Evolutionary conservation across 2,329 filamentous ascomycete genomes (phyloP).

Genomic region (Cercospora sesami): DNA sequence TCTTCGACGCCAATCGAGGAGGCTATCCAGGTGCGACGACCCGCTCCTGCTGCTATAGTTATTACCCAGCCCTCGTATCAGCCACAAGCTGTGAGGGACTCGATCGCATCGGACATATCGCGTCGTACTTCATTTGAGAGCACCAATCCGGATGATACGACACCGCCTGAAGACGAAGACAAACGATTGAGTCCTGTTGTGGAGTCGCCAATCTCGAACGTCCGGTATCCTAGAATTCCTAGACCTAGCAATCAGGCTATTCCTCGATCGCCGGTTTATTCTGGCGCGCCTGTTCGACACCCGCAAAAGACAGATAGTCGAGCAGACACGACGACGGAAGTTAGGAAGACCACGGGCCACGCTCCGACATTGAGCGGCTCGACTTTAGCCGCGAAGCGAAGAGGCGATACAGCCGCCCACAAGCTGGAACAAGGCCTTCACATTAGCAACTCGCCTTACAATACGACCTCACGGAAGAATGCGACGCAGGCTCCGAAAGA

Average conservation of each 20-base stretch:
- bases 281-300: background rate
- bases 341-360: constrained; percentile 14
- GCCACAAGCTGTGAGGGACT: constrained; percentile 27
- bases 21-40: constrained; percentile 27
- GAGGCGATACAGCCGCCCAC: constrained; percentile 39
- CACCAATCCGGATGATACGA: constrained; percentile 47
- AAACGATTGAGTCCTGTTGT: constrained; percentile 46
- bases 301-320: constrained; percentile 1
- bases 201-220: constrained; percentile 46
- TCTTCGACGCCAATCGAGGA: constrained; percentile 30
- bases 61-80: constrained; percentile 31
- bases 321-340: constrained; percentile 17
- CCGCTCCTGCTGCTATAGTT: constrained; percentile 27
- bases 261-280: constrained; percentile 38
- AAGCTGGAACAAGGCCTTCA: constrained; percentile 42
- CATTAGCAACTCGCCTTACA: constrained; percentile 28
- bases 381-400: constrained; percentile 42
- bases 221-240: constrained; percentile 52
- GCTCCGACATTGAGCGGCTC: constrained; percentile 30
- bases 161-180: constrained; percentile 48
- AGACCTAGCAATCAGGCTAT: constrained; percentile 50
- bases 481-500: background rate
- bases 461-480: constrained; percentile 18
- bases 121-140: constrained; percentile 51
- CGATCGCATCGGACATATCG: constrained; percentile 32